Base-by-base conservation (phyloP, 371 early-diverging fungal genomes). In the Lichtheimia ornata region DNA sequence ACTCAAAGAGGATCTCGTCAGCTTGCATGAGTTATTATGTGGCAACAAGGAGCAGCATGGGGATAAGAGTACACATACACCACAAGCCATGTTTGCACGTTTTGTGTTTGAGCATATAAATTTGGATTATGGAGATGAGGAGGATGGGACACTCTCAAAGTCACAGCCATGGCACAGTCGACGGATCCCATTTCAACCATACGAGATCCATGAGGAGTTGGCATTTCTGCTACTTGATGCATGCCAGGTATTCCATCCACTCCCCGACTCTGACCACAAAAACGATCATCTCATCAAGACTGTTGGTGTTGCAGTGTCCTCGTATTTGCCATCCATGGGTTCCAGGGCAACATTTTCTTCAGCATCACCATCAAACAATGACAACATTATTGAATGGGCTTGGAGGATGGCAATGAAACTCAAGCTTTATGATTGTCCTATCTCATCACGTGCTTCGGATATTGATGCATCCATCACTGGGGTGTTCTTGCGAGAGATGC, bases 311-410 rank as follows among this genome's bases (percentile, higher is more conserved):
- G 63, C 69, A 54, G 45, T 74, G 18, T 63, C 73, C 30, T 17
- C 67, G 47, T 61, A 81, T 60, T 53, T 70, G 40, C 64, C 79
- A 50, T 24, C 68, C 20, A 49, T 50, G 14, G 20, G n/a, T 9
- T 40, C 54, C 24, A 61, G 22, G 18, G 28, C 15, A 6, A 56
- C 7, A 4, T 54, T 20, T 1, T 47, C 71, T 0, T 66, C 64
- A 42, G 42, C 7, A 66, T 35, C 35, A 35, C 9, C 35, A 35
- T 5, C 35, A 35, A 35, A 35, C 11, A 57, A 67, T 0, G 58
- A 58, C 15, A 74, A 73, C 22, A 66, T 79, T 28, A 72, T 83
- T 61, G 71, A 78, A 1, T 86, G 86, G 86, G 70, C 73, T 2
- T 84, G 84, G 84, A 56, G 53, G 5, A 72, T 82, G 20, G 63